Conservation (phyloP, 1,284 basidiomycete species). For the Fomitopsis palustris region DNA sequence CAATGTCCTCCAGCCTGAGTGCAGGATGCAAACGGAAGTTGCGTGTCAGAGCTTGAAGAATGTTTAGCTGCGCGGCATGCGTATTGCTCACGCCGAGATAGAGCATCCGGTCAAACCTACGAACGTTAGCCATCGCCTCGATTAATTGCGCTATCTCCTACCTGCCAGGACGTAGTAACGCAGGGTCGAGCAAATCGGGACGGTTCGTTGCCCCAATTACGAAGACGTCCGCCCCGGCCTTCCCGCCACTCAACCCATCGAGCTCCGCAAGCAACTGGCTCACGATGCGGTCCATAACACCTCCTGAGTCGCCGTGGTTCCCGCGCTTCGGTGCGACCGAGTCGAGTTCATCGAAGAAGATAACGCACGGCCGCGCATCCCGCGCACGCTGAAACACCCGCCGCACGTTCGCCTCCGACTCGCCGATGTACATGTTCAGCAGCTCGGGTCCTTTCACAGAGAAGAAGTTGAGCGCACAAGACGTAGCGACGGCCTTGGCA, state of each 20-base stretch:
- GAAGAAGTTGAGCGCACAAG: slow-evolving; percentile 90
- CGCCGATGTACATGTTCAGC: slow-evolving; percentile 97
- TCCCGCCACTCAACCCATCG: slow-evolving; percentile 81
- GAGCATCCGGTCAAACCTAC: slow-evolving; percentile 94
- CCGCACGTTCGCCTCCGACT: slow-evolving; percentile 96
- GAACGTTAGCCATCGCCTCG: not conserved
- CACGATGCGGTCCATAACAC: slow-evolving; percentile 98
- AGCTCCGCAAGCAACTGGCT: slow-evolving; percentile 94
- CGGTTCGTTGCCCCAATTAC: slow-evolving; percentile 98
- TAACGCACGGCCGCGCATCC: slow-evolving; percentile 88
- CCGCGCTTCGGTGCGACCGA: slow-evolving; percentile 95
- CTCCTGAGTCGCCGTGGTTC: slow-evolving; percentile 91
- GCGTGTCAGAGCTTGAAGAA: slow-evolving; percentile 87
- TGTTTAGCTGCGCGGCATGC: slow-evolving; percentile 84
- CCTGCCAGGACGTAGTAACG: slow-evolving; percentile 89
- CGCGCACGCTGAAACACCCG: slow-evolving; percentile 89
- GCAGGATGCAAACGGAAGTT: slow-evolving; percentile 84
- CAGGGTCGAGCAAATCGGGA: slow-evolving; percentile 93
- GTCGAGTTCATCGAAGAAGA: slow-evolving; percentile 99
- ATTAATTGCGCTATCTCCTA: slow-evolving; percentile 27
- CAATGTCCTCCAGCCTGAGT: slow-evolving; percentile 66
- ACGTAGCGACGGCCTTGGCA: slow-evolving; percentile 92
- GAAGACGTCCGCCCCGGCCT: slow-evolving; percentile 72
- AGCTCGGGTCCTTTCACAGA: slow-evolving; percentile 98
- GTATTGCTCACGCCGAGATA: slow-evolving; percentile 93